Base-by-base conservation (phyloP, 2,329 filamentous ascomycete genomes). In the Hypoxylon sp. region DNA sequence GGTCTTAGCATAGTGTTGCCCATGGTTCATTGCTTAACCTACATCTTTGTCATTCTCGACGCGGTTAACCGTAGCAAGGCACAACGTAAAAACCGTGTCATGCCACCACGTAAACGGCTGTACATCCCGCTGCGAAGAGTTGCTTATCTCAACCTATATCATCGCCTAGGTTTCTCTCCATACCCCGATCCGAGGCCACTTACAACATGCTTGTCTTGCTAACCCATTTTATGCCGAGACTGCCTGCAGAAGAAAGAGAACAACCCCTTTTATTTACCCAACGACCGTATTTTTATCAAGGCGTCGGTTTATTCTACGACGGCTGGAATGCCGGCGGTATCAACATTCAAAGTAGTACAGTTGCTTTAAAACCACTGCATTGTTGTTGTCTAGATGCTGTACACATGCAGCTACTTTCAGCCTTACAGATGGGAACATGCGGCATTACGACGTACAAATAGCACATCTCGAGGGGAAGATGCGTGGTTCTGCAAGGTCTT, bases 1-100 rank as follows among this genome's bases (percentile, higher is more conserved):
- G 55, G 55, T 1, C 34, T 57, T n/a, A 28, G 34, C 13, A 57
- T 57, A 51, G n/a, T 51, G 17, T n/a, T 57, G n/a, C 46, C 46
- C 4, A 46, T 57, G 0, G 43, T 57, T 10, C 47, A 57, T 17
- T 32, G 46, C 17, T 28, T 46, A 17, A 22, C 24, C 6, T 32
- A 37, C 24, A 26, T 57, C 30, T 57, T 41, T 26, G 55, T 32
- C 11, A 24, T 44, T 6, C 55, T 57, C 13, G 34, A 57, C n/a
- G 55, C 24, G 5, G 37, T 24, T 17, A 51, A 28, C 3, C 19
- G 30, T 22, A 39, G n/a, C 20, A 22, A 34, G 41, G 34, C 24
- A n/a, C n/a, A n/a, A n/a, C n/a, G n/a, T n/a, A n/a, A n/a, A n/a
- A n/a, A n/a, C n/a, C n/a, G n/a, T n/a, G n/a, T n/a, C n/a, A n/a